Evolutionary conservation across 176 grass and related monocot genomes (phyloP).

Genomic region (Oryza rufipogon): DNA sequence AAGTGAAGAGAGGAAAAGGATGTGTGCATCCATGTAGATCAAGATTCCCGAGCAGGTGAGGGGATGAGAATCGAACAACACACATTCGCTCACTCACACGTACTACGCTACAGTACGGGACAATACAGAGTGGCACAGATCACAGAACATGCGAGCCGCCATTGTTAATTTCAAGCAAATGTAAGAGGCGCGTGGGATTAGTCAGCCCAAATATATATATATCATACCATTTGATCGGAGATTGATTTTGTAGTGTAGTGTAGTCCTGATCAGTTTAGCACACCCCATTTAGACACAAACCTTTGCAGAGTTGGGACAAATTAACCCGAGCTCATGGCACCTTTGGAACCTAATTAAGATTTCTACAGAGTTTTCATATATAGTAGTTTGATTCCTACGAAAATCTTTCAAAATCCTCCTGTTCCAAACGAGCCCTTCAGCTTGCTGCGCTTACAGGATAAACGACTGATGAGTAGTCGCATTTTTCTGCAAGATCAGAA

Average conservation of each 20-base stretch:
- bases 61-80: conserved; percentile 45
- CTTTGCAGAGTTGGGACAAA: not conserved
- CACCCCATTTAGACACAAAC: not conserved
- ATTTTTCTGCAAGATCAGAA: not conserved
- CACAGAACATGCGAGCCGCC: conserved; percentile 46
- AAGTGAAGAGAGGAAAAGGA: not conserved
- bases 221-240: not conserved
- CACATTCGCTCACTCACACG: conserved; percentile 8
- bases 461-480: not conserved
- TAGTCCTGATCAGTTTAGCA: not conserved
- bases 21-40: conserved; percentile 8
- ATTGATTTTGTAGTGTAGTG: conserved; percentile 2
- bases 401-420: not conserved
- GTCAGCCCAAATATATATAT: conserved; percentile 23
- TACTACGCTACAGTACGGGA: conserved; percentile 33
- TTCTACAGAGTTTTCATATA: not conserved
- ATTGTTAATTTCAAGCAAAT: conserved; percentile 40
- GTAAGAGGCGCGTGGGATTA: conserved; percentile 23
- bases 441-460: not conserved
- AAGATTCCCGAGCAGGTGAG: conserved; percentile 41
- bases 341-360: not conserved
- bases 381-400: not conserved
- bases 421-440: not conserved
- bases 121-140: conserved; percentile 51
- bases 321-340: not conserved